Evolutionary conservation across 441 rosid genomes (phyloP), one percentile per base, ranked within the genome.

Genomic region (Brassica balearica): DNA sequence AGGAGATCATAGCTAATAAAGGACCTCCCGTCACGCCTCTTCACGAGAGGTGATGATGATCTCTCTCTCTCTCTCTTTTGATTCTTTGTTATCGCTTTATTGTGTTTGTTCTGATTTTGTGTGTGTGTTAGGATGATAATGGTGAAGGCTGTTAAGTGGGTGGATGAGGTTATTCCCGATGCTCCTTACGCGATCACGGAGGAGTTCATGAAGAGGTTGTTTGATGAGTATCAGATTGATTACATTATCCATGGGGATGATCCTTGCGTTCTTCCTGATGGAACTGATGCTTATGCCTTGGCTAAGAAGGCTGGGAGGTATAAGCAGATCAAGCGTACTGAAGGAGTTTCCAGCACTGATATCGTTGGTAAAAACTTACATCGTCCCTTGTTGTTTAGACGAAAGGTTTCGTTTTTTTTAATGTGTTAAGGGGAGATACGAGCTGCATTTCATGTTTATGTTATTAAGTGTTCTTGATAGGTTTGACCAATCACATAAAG

Each of bases 341-440:
- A 95, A 86, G 99, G 99, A 3, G 99, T 93, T 82, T 95, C 99
- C 71, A 95, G 99, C 88, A 95, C 99, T 3, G 99, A 95, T 88
- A 95, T 95, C 89, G 93, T 95, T 86, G 99, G 99, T 95, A 90
- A 80, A n/a, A 48, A 0, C 8, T n/a, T 48, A 48, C 56, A 5
- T 48, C 19, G 19, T 48, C 55, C 4, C 1, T n/a, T 48, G 7
- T 48, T 48, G 15, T 2, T 48, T 48, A n/a, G 56, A 48, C 2
- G 55, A 48, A 48, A 12, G 55, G 55, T 55, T 51, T 51, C 56
- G 2, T 51, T 56, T 19, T 19, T 17, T 10, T 34, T 19, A 19
- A 29, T 34, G 2, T 34, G 41, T 34, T 34, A 34, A 7, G 41
- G 41, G 41, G 8, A 34, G 41, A 34, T 34, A 34, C 8, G 34